Evolutionary conservation across 2,329 filamentous ascomycete species (phyloP), one percentile per base, ranked within the genome.

Genomic region (Reticulascus tulasneorum): DNA sequence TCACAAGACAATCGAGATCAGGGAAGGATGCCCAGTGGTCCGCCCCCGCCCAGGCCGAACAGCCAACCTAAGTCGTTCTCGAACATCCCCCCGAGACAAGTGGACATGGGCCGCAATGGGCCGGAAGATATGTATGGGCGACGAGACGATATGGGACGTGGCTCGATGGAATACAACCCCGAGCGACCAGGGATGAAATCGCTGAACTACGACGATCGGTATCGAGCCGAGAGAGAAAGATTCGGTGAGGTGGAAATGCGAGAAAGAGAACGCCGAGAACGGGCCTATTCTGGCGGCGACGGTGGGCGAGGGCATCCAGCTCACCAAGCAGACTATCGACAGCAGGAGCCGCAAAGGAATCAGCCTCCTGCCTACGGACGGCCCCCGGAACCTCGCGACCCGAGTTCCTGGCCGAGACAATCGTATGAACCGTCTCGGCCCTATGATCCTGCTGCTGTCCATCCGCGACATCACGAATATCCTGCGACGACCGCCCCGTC

Each of bases 131-230:
- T 64, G 32, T 78, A 77, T 45, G 56, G 52, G 9, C 66, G 70
- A 24, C 63, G 70, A 28, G 75, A 78, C 17, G 73, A 78, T 17
- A 50, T 60, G 32, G 53, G 18, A 34, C 53, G 31, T 38, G 43
- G 45, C 25, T 60, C 46, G 33, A 47, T 61, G 30, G 75, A 78
- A 35, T 78, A 77, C 49, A 73, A 74, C 41, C 64, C 66, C 0
- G 75, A 79, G 29, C 64, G 71, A 34, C 59, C 63, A 10, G 59
- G 63, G 3, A 48, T 67, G 11, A 67, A 73, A 30, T 53, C 59
- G 4, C 58, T 58, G 33, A 52, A 55, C 3, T 77, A 72, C 45
- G 75, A 81, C 38, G 74, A 78, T 15, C 69, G 73, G 27, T 77
- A 67, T 37, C 62, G 71, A 37, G 55, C 62, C 11, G 72, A 73